Evolutionary conservation across 441 rosid genomes (phyloP), one percentile per base, ranked within the genome.

Genomic region (Croton laevigatus): DNA sequence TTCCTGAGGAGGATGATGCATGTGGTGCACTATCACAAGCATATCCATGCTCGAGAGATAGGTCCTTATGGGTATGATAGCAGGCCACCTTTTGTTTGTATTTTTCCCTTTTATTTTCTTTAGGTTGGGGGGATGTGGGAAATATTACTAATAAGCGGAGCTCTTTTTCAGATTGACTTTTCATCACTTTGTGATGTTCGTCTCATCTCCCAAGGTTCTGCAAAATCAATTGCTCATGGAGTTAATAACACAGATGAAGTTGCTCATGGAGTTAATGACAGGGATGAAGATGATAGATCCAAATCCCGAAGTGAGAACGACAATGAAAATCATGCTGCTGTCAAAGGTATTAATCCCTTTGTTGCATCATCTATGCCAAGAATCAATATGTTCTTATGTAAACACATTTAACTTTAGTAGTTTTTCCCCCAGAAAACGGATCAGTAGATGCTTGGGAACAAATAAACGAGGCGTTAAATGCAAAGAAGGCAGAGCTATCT

Each of bases 111-210:
- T 52, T 49, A n/a, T 10, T 63, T 51, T 27, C 3, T 59, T 57
- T 45, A 14, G 19, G 19, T n/a, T 13, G 16, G 37, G 53, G 53
- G 17, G 65, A 42, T 48, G 42, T 12, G 10, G 49, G 48, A 45
- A 20, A 20, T 13, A 10, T 32, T 16, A 61, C 72, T 74, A 70
- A 84, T 34, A 22, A 63, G 44, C 57, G 37, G 55, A 66, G 72
- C 48, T 32, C 51, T 72, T 75, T 20, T 78, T 40, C 91, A 96
- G 99, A 86, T 84, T 61, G 91, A 90, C 52, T 91, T 85, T 75
- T 80, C 95, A 65, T 68, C 90, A 37, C 90, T 93, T 69, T 58
- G 87, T 49, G 97, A 96, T 76, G 88, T 90, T 70, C 97, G 96
- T 32, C 40, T 79, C 14, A 66, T 91, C 79, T 78, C 73, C 67